Conservation (phyloP, 495 filamentous ascomycete genomes). For the Venustampulla echinocandica region DNA sequence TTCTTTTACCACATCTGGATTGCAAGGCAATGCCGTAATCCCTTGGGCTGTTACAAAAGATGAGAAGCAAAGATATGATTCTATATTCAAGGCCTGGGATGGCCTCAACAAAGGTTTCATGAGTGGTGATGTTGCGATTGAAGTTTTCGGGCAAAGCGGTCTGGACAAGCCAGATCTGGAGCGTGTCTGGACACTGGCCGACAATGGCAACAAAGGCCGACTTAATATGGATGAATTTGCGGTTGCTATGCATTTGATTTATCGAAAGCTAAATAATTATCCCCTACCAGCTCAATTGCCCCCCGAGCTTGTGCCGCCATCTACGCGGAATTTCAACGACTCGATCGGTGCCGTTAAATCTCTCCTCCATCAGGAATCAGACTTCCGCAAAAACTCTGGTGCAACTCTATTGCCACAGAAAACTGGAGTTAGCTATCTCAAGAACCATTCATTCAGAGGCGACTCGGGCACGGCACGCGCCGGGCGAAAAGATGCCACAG, state of each 20-base stretch:
- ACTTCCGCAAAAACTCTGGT: conserved; percentile 70
- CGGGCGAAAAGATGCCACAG: conserved; percentile 82
- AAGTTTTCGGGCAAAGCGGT: conserved; percentile 96
- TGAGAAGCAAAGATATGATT: conserved; percentile 95
- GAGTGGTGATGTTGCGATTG: conserved; percentile 86
- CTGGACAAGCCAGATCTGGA: conserved; percentile 83
- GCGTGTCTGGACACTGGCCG: conserved; percentile 89
- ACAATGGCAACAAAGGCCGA: conserved; percentile 85
- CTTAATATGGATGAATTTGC: conserved; percentile 98
- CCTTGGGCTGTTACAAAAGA: conserved; percentile 99
- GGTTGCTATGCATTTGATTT: conserved; percentile 98
- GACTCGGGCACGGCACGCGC: conserved; percentile 31
- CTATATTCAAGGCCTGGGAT: conserved; percentile 95
- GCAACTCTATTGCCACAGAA: conserved; percentile 86
- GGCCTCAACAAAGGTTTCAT: conserved; percentile 90
- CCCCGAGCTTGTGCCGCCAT: conserved; percentile 89
- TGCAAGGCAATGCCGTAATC: conserved; percentile 89
- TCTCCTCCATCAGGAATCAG: conserved; percentile 83
- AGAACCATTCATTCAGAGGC: conserved; percentile 82
- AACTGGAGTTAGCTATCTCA: conserved; percentile 96
- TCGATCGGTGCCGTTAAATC: conserved; percentile 90
- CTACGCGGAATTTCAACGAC: conserved; percentile 86
- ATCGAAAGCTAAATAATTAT: conserved; percentile 91
- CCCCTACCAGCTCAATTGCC: conserved; percentile 87
- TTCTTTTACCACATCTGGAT: conserved; percentile 70